Conservation (phyloP, 1,139 yeast species). For the Blastobotrys apis region DNA sequence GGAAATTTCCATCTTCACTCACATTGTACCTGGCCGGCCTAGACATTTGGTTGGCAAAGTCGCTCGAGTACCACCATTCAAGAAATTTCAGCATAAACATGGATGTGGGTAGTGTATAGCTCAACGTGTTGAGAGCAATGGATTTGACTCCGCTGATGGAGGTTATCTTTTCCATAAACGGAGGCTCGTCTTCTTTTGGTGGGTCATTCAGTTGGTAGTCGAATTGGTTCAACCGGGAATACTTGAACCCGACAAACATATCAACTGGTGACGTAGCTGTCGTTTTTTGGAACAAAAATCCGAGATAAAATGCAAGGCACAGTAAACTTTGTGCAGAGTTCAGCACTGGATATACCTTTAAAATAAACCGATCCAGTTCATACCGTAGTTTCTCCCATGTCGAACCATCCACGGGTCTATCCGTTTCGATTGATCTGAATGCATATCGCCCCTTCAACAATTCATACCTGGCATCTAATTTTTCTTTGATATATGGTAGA, state of each 20-base stretch:
- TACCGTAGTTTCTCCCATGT: constrained; percentile 23
- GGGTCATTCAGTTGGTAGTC: constrained; percentile 50
- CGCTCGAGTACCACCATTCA: constrained; percentile 93
- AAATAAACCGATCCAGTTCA: constrained; percentile 44
- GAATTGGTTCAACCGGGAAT: constrained; percentile 60
- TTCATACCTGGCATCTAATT: constrained; percentile 63
- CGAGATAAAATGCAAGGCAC: constrained; percentile 57
- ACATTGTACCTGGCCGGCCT: constrained; percentile 51
- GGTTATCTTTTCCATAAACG: constrained; percentile 10
- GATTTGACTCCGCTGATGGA: constrained; percentile 11
- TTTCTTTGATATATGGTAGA: constrained; percentile 63
- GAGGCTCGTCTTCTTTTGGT: constrained; percentile 12
- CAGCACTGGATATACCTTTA: constrained; percentile 58
- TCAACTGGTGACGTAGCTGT: constrained; percentile 66
- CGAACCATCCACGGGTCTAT: constrained; percentile 29
- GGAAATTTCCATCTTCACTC: constrained; percentile 39
- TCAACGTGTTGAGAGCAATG: constrained; percentile 21
- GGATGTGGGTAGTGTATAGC: constrained; percentile 68
- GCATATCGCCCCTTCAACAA: constrained; percentile 55
- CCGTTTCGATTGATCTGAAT: constrained; percentile 45
- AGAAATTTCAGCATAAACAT: constrained; percentile 79
- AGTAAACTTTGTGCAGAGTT: constrained; percentile 47
- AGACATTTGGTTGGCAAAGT: constrained; percentile 59
- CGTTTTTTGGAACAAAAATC: constrained; percentile 63
- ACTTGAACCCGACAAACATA: constrained; percentile 58